A percentile compares a stretch with the other conserved stretches of the same genome.
Conservation (phyloP, 371 early-diverging fungal genomes). For the Blastocladiella emersonii region DNA sequence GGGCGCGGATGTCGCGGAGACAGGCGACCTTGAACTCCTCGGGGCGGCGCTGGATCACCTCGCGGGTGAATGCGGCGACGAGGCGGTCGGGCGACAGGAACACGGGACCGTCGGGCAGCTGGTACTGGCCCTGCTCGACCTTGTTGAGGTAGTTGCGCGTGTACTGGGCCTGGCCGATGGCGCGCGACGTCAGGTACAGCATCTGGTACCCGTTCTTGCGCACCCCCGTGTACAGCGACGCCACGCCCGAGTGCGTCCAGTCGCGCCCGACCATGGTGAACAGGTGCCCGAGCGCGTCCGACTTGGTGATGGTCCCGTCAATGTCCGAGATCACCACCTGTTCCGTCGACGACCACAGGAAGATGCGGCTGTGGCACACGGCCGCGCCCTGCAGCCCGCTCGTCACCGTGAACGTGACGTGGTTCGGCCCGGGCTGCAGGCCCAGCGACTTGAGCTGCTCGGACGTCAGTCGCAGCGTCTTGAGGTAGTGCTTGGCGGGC, state of each 20-base stretch:
- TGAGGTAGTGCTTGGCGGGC: constrained; percentile 43
- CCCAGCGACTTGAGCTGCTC: constrained; percentile 73
- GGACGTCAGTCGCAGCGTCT: constrained; percentile 77
- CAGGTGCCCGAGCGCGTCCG: constrained; percentile 93
- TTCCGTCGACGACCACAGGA: constrained; percentile 72
- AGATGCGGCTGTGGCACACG: constrained; percentile 66
- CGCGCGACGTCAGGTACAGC: constrained; percentile 90
- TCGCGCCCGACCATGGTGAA: constrained; percentile 97
- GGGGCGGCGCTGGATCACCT: constrained; percentile 89
- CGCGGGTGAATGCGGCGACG: constrained; percentile 80
- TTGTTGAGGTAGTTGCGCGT: constrained; percentile 86
- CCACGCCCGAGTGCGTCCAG: constrained; percentile 97
- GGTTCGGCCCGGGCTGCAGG: constrained; percentile 78
- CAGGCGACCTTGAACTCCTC: constrained; percentile 97
- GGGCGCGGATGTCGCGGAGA: constrained; percentile 72
- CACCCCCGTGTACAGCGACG: constrained; percentile 90
- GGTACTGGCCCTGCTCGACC: constrained; percentile 75
- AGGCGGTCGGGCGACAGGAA: constrained; percentile 95
- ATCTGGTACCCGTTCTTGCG: constrained; percentile 91
- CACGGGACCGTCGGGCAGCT: constrained; percentile 93
- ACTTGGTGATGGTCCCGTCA: constrained; percentile 99
- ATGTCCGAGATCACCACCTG: constrained; percentile 96
- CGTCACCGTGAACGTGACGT: constrained; percentile 74
- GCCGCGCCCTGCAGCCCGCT: constrained; percentile 62
- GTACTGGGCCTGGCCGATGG: constrained; percentile 89